Base-by-base conservation (phyloP, 352 stramenopile genomes). In the Globisporangium carolinianum region DNA sequence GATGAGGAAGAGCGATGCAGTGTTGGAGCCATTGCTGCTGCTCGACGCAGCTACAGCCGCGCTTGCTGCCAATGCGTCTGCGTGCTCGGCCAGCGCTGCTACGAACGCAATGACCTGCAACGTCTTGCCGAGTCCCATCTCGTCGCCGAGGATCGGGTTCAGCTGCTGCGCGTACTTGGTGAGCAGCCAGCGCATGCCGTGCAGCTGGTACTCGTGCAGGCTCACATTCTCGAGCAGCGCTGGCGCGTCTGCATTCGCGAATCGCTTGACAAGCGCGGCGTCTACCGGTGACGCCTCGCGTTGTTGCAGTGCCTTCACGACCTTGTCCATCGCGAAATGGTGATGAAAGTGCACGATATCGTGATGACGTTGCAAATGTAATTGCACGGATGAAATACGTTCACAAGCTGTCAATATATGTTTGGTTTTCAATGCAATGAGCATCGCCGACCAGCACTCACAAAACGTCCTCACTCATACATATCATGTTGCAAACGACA, bases 41-140 rank as follows among this genome's bases (percentile, higher is more conserved):
- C 9, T 52, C 8, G 24, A 32, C 24, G 2, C 24, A 32, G 24
- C 24, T 32, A 32, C 24, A 32, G 24, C 24, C 24, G 24, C 24
- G 24, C 24, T 32, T 32, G 24, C 24, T 32, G 24, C 24, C 24
- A 32, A 32, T 32, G 24, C 24, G 18, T n/a, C 5, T 18, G 10
- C 14, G 10, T 60, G 53, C 37, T 73, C 58, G 12, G 79, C 63
- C 4, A 89, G 57, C 24, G 75, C 62, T 10, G 73, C 69, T 47
- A 94, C 60, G 55, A 94, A 85, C 35, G 81, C 68, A 61, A 90
- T 91, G 36, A 83, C 64, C 51, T 94, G 83, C 53, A 94, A 67
- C 43, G 81, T 94, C 69, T 94, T 91, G 59, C 83, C 83, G 18
- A 94, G 67, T 1, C 83, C 83, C 83, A 94, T 94, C 38, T 94